Base-by-base conservation (phyloP, 768 basidiomycete species). In the Calocybe gangraenosa region DNA sequence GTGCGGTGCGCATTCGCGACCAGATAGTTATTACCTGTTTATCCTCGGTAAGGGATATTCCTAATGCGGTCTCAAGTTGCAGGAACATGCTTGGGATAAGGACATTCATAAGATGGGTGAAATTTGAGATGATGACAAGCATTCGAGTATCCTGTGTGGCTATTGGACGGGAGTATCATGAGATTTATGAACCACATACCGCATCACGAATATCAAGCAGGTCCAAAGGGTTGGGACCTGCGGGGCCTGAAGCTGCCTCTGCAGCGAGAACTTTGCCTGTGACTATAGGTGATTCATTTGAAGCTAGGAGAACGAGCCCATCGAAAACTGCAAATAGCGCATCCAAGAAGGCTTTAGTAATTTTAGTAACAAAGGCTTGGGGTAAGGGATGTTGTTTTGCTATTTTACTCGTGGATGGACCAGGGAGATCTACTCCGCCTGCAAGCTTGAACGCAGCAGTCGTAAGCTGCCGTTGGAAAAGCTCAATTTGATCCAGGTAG, bases 51-150 rank as follows among this genome's bases (percentile, higher is more conserved):
- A 93, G 76, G 23, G 81, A 77, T 40, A 81, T 70, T 32, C 82
- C 82, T 57, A 94, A 83, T 3, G 84, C 79, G 40, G 67, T 76
- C 61, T 93, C 87, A 23, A 97, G 75, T 54, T 92, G 85, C 41
- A 69, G 74, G 38, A 92, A 74, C 80, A 97, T 84, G 48, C 69
- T 78, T 0, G 92, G 91, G 18, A 97, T 78, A 25, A 88, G 65
- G 0, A 69, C 65, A 44, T 75, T 76, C 44, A 81, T 79, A 20
- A 99, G 73, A 55, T 90, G 77, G 10, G 76, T 78, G 53, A 98
- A 82, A 61, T 98, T 97, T 13, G 92, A 90, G 23, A 97, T 73
- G 33, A 96, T 91, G 32, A 97, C 69, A 13, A 99, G 74, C 37
- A 94, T 72, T 36, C 95, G 81, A 11, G 78, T 87, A 58, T 95